Base-by-base conservation (phyloP, 306 rosid species). In the Casuarina glauca region DNA sequence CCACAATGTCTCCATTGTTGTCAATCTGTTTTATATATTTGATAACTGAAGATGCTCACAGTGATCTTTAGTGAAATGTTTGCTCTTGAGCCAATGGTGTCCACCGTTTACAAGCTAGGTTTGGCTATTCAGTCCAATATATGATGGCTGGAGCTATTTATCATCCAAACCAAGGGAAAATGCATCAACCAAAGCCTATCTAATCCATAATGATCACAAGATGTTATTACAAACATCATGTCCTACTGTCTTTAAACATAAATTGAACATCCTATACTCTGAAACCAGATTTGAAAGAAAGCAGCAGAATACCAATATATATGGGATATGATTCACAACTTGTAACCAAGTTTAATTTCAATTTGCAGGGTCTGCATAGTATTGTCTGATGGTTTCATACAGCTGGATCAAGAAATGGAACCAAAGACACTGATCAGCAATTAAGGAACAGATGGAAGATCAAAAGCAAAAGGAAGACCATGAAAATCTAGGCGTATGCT, bases 381-480 rank as follows among this genome's bases (percentile, higher is more conserved):
- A 60, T 61, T 17, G 39, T 2, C 6, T 42, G 4, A 61, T 13
- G 44, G 42, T 61, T 35, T 11, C 6, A 61, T 9, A 61, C 20
- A 61, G 42, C 44, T 11, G 61, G 68, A 32, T 42, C 13, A 61
- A 61, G 6, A 61, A 58, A 61, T 61, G 68, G 42, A 61, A 12
- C n/a, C 42, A 61, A 61, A 36, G 68, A 15, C 67, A 61, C 35
- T 4, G 1, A 61, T 17, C 68, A 61, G 68, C 43, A 61, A 61
- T 26, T 36, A 26, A n/a, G 58, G 48, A 74, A 44, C 4, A 78
- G 49, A 68, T 38, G 50, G 83, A 64, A 78, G 50, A 63, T 11
- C 43, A 12, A 53, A 62, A 75, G 64, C 9, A 57, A 39, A 67
- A 69, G 74, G 73, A 66, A 39, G 48, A 51, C 62, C 35, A 61